A percentile compares a stretch with the other conserved stretches of the same genome.
Evolutionary conservation across 352 stramenopile genomes (phyloP).

Genomic region (Pythium monospermum): DNA sequence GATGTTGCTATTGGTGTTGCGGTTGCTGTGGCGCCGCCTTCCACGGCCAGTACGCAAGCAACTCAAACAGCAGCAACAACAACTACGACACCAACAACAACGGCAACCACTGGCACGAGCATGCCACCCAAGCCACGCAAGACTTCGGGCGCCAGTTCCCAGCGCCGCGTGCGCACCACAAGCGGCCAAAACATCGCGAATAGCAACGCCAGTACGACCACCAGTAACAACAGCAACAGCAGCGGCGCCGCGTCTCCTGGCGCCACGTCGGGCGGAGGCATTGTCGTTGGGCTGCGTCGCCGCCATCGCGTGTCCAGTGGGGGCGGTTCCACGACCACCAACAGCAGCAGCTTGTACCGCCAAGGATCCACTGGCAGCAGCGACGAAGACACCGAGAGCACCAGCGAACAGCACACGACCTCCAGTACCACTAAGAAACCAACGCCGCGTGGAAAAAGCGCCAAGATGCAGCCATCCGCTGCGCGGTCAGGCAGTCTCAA

Average conservation of each 20-base stretch:
- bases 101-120: not conserved
- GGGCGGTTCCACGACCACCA: slow-evolving; percentile 7
- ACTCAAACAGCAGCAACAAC: not conserved
- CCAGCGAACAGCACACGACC: too few species aligned
- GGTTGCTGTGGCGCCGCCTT: not conserved
- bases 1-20: too few species aligned
- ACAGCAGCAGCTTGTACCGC: too few species aligned
- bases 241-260: too few species aligned
- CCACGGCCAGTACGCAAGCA: not conserved
- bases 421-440: not conserved
- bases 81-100: not conserved
- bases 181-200: slow-evolving; percentile 46
- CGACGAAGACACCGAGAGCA: slow-evolving; percentile 22
- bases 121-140: slow-evolving; percentile 40
- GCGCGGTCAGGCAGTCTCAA: slow-evolving; percentile 43
- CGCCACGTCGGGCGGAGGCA: slow-evolving; percentile 28
- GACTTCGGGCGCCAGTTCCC: slow-evolving; percentile 9
- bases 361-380: slow-evolving; percentile 25
- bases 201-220: not conserved
- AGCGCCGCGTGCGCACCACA: slow-evolving; percentile 42
- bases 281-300: slow-evolving; percentile 34
- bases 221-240: too few species aligned
- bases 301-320: slow-evolving; percentile 31
- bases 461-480: slow-evolving; percentile 21
- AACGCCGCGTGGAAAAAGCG: not conserved